Percentiles rank a stretch among this genome's conserved stretches.
Evolutionary conservation across 495 filamentous ascomycete species (phyloP).

Genomic region (Clavariopsis aquatica): DNA sequence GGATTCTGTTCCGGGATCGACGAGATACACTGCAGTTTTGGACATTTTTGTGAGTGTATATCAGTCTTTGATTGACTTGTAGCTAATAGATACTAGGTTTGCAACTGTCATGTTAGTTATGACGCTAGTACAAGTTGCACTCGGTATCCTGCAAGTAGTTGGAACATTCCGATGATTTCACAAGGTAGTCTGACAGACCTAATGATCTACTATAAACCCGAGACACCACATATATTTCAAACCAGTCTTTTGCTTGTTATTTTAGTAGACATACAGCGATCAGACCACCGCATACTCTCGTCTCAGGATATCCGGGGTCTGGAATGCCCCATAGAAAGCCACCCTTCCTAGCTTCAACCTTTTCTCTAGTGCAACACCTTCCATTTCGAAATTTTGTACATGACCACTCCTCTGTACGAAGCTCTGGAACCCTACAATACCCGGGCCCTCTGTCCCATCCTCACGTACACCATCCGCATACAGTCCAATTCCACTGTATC

Average conservation of each 20-base stretch:
- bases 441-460: constrained; percentile 13
- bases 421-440: constrained; percentile 22
- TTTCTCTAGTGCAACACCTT: constrained; percentile 11
- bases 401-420: constrained; percentile 21
- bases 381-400: constrained; percentile 22
- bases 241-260: too few relatives aligned
- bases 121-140: constrained; percentile 19
- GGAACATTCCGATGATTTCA: constrained; percentile 17
- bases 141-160: constrained; percentile 15
- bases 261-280: too few relatives aligned
- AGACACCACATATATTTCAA: too few relatives aligned
- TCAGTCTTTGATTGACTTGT: background rate
- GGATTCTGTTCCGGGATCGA: constrained; percentile 28
- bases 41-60: constrained; percentile 25
- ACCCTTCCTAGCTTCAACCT: constrained; percentile 24
- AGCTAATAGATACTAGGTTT: constrained; percentile 13
- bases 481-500: constrained; percentile 21
- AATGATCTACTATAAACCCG: too few relatives aligned
- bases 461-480: constrained; percentile 20
- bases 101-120: constrained; percentile 23
- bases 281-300: constrained; percentile 4
- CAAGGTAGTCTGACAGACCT: too few relatives aligned
- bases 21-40: constrained; percentile 30
- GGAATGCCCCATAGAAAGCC: constrained; percentile 24
- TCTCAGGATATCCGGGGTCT: constrained; percentile 17